Evolutionary conservation across 1,139 yeast species (phyloP), one percentile per base, ranked within the genome.

Genomic region (Saccharomycopsis hybrid): DNA sequence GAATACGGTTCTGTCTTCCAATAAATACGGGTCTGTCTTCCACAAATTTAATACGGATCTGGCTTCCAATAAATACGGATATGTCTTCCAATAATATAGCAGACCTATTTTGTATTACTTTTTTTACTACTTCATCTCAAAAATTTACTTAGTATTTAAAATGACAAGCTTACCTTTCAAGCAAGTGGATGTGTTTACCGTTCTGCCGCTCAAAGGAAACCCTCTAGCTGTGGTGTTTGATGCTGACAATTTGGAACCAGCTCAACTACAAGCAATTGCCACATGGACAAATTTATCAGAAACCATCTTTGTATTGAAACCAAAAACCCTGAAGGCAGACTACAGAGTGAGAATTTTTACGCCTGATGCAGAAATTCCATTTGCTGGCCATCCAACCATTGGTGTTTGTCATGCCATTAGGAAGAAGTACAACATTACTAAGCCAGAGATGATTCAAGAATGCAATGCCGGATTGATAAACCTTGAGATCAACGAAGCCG

Each of bases 301-400:
- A 56, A 75, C 82, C 0, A 73, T 80, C 0, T 77, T 78, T 56
- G 63, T 77, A 5, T 59, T 66, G 36, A 67, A 65, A 30, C 70
- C 79, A 4, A 64, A 71, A 0, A 55, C 54, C 8, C 47, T 57
- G 1, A 55, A 57, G 5, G 75, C 75, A 7, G 74, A 71, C 57
- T 78, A 77, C 60, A 65, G 60, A 48, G 62, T 77, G 5, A 63
- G 80, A 30, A 78, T 78, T 9, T 77, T 77, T 57, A 67, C 75
- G 0, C 74, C 78, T 0, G 55, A 44, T 2, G 44, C 48, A 1
- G 83, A 78, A 56, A 59, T 78, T 38, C 79, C 80, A 2, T 78
- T 78, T 64, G 82, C 82, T 1, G 83, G 84, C 0, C 83, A 78
- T 56, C 83, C 83, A 2, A 77, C 81, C 0, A 56, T 78, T 31